Evolutionary conservation across 2,329 filamentous ascomycete genomes (phyloP).

Genomic region (Aspergillus sp.): DNA sequence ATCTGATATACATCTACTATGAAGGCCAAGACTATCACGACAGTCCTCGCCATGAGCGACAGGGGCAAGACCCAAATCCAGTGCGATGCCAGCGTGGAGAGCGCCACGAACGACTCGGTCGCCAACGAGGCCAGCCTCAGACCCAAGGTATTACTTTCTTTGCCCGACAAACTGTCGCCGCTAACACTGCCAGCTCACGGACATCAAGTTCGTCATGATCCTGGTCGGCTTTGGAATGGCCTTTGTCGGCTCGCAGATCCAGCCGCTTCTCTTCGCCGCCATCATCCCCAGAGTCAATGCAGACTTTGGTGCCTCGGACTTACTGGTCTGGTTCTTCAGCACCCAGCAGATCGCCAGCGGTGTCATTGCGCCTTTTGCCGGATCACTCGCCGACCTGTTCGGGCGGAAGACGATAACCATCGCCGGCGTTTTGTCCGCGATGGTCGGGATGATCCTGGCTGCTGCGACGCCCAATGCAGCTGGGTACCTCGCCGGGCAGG

Average conservation of each 20-base stretch:
- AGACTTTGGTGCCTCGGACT: background rate
- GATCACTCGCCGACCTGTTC: background rate
- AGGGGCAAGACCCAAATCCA: too few relatives aligned
- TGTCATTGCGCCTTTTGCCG: conserved; percentile 2
- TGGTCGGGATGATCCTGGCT: conserved; percentile 3
- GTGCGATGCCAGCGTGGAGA: too few relatives aligned
- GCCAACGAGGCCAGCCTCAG: too few relatives aligned
- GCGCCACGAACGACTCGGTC: too few relatives aligned
- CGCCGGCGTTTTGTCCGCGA: background rate
- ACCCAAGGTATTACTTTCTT: too few relatives aligned
- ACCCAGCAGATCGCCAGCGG: background rate
- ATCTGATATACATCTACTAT: too few relatives aligned
- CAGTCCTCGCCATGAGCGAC: too few relatives aligned
- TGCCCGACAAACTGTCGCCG: too few relatives aligned
- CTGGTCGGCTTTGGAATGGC: conserved; percentile 4
- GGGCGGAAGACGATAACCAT: conserved; percentile 1
- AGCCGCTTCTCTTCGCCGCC: conserved; percentile 5
- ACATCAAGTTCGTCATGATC: background rate
- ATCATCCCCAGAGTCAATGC: conserved; percentile 1
- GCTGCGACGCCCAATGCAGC: background rate
- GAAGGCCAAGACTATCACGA: too few relatives aligned
- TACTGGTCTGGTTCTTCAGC: conserved; percentile 3
- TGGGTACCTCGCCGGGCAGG: conserved; percentile 4
- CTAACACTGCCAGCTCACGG: too few relatives aligned
- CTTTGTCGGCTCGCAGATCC: conserved; percentile 8